Base-by-base conservation (phyloP, 2,329 filamentous ascomycete genomes). In the Raffaelea albimanens region DNA sequence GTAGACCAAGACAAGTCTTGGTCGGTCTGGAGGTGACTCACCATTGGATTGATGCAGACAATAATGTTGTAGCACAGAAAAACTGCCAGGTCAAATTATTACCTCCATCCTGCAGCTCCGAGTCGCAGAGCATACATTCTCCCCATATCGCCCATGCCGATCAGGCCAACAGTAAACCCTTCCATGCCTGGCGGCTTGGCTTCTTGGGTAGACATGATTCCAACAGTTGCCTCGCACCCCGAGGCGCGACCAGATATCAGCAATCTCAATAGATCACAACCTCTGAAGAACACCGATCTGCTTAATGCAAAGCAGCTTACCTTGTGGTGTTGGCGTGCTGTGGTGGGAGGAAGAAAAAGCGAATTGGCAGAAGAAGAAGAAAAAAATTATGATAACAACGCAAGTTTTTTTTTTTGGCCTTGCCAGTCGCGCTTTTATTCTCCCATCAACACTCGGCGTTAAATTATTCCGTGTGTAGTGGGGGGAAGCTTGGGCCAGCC, bases 71-170 rank as follows among this genome's bases (percentile, higher is more conserved):
- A 8, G 8, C 5, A 22, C 18, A 5, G 21, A 22, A 13, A 40
- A 20, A 20, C 8, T 22, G 20, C n/a, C n/a, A n/a, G 39, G 10
- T 19, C 8, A 38, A 36, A 59, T 7, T 29, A 72, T 80, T 85
- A 97, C 93, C 87, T 96, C 91, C 93, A 98, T 61, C 93, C 93
- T 62, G 91, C 93, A 62, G 80, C 80, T 67, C 87, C 89, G 60
- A 98, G 78, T 62, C 82, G 81, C 61, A 85, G 81, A 61, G 93
- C 87, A 67, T 98, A 98, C 88, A 98, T 94, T 76, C 85, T 95
- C 61, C 93, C 93, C 93, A 98, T 98, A 61, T 96, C 91, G 55
- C 93, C 93, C 90, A 98, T 96, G 52, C 93, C 93, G 64, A 98
- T 98, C 61, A 98, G 85, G 56, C 93, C 93, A 56, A 98, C 78